Conservation (phyloP, 2,329 filamentous ascomycete genomes). For the Fusarium penzigii region DNA sequence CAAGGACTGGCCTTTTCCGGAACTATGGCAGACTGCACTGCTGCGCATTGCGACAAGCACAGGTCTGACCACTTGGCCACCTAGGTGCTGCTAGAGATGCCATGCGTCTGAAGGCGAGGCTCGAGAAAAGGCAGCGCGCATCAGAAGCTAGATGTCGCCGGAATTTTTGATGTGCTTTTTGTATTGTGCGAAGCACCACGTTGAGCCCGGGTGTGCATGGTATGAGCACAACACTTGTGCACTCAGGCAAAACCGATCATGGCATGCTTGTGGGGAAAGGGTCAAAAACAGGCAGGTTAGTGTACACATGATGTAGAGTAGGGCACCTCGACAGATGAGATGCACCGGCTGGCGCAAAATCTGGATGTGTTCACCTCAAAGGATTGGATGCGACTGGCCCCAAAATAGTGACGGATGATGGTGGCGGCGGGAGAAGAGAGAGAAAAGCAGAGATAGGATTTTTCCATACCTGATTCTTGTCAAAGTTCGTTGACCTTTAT, state of each 20-base stretch:
- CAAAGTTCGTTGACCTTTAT: neutral
- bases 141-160: slow-evolving; percentile 7
- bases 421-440: neutral
- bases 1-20: slow-evolving; percentile 18
- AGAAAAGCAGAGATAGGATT: neutral
- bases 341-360: neutral
- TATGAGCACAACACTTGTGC: neutral
- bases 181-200: neutral
- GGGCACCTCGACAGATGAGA: neutral
- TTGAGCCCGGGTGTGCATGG: neutral
- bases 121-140: slow-evolving; percentile 10
- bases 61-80: neutral
- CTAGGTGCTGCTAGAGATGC: neutral
- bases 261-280: slow-evolving; percentile 15
- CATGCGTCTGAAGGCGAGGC: no score
- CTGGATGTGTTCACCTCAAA: neutral
- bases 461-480: slow-evolving; percentile 1
- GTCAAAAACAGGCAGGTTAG: slow-evolving; percentile 27
- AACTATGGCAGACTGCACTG: slow-evolving; percentile 24
- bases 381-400: neutral
- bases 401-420: neutral
- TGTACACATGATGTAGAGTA: neutral
- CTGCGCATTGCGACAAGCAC: slow-evolving; percentile 21
- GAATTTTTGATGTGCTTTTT: neutral
- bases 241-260: neutral